Evolutionary conservation across 352 stramenopile species (phyloP).

Genomic region (Phytopythium vexans): DNA sequence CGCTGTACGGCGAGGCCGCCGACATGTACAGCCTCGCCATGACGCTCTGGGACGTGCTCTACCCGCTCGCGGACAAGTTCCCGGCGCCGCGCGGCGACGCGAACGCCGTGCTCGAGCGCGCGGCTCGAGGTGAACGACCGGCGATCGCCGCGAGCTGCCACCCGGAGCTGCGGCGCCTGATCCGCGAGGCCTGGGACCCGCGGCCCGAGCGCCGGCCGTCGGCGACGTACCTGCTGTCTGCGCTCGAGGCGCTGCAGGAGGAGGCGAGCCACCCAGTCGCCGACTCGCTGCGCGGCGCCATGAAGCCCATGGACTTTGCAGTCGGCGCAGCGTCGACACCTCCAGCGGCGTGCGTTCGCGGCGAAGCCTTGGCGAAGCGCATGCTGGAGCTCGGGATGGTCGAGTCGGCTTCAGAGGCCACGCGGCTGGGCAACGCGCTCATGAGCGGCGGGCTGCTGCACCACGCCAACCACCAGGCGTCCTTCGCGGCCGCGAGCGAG

Average conservation of each 20-base stretch:
- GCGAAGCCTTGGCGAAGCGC: conserved; percentile 24
- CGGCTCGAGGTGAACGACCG: conserved; percentile 37
- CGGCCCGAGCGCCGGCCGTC: conserved; percentile 42
- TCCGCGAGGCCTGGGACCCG: conserved; percentile 25
- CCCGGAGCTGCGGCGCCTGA: neutral
- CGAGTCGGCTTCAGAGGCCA: conserved; percentile 23
- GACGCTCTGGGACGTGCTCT: conserved; percentile 76
- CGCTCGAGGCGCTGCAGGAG: conserved; percentile 47
- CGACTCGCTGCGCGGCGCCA: too few relatives aligned
- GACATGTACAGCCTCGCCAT: conserved; percentile 77
- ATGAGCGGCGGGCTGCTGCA: conserved; percentile 50
- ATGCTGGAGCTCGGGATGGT: conserved; percentile 27
- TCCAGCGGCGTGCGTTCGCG: conserved; percentile 12
- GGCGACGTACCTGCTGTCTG: conserved; percentile 39
- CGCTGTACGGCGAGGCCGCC: conserved; percentile 55
- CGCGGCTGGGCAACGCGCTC: conserved; percentile 39
- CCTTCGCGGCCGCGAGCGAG: conserved; percentile 23
- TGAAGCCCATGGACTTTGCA: conserved; percentile 7
- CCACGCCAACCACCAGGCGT: conserved; percentile 31
- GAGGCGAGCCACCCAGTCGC: conserved; percentile 15
- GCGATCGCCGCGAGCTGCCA: conserved; percentile 6
- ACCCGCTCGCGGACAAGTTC: conserved; percentile 49
- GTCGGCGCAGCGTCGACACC: conserved; percentile 12
- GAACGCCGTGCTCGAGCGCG: conserved; percentile 40
- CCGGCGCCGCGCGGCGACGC: conserved; percentile 47